Base-by-base conservation (phyloP, 2,329 filamentous ascomycete genomes). In the Colletotrichum destructivum region DNA sequence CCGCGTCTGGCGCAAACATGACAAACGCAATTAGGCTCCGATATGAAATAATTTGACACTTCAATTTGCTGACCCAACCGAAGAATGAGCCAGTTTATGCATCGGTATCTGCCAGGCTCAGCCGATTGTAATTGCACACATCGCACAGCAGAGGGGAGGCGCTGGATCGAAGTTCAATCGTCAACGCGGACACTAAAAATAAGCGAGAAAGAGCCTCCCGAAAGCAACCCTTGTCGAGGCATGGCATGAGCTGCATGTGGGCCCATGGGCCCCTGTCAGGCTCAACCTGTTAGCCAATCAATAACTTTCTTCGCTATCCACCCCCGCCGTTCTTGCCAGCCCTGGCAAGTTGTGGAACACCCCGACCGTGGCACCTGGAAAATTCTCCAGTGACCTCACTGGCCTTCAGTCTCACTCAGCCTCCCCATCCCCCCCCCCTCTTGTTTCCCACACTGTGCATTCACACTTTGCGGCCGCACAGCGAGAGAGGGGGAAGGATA, bases 101-200 rank as follows among this genome's bases (percentile, higher is more conserved):
- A 40, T 12, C 13, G 13, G n/a, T n/a, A 40, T 13, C 6, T 40
- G 35, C n/a, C 38, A 42, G 21, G 18, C 44, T 12, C 35, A 60
- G 12, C 26, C 21, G 46, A 44, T 57, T 21, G 13, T 15, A 66
- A 42, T 35, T 26, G n/a, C 11, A 62, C 56, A 52, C 13, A 49
- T 66, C 54, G 21, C 38, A 16, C 54, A 42, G 40, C 16, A 80
- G 83, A 81, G 81, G 59, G 35, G 42, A 64, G 60, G 60, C 69
- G 65, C 66, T 46, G 61, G 38, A 69, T 64, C 51, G 57, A 73
- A 51, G 56, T 62, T 35, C 64, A 65, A 67, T 72, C 68, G 60
- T 62, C 65, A 64, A 64, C 49, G 60, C 67, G 71, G 71, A 74
- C 73, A 69, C 73, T 74, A 74, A 71, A 73, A 69, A 65, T 69